A percentile compares a stretch with the other conserved stretches of the same genome.
Evolutionary conservation across 345 rosid species (phyloP).

Genomic region (Adansonia digitata): DNA sequence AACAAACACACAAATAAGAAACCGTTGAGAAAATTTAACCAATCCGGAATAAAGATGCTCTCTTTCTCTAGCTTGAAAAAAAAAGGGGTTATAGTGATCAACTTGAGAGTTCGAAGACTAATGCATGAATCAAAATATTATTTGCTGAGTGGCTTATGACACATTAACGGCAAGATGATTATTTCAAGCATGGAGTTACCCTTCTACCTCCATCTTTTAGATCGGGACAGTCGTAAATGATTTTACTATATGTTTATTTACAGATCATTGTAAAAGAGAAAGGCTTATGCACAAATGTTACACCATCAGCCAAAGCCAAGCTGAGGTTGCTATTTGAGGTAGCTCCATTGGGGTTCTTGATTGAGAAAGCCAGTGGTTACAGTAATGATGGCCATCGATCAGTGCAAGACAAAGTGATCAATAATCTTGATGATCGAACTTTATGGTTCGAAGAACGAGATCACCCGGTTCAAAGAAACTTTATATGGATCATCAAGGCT

Average conservation of each 20-base stretch:
- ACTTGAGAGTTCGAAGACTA: background rate
- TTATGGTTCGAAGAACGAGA: constrained; percentile 92
- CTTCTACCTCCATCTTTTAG: no score
- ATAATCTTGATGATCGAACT: constrained; percentile 73
- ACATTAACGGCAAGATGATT: background rate
- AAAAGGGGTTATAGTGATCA: no score
- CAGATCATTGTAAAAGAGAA: constrained; percentile 95
- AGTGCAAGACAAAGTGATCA: constrained; percentile 62
- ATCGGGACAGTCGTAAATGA: no score
- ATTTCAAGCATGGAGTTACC: background rate
- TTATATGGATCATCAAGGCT: constrained; percentile 81
- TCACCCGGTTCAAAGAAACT: constrained; percentile 83
- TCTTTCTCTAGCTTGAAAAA: no score
- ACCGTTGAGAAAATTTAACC: background rate
- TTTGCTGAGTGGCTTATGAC: background rate
- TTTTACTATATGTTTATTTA: background rate
- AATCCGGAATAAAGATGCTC: background rate
- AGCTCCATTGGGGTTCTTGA: constrained; percentile 68
- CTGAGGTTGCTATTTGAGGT: constrained; percentile 86
- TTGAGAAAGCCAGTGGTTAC: constrained; percentile 84
- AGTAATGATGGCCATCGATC: constrained; percentile 76
- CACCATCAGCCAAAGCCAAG: constrained; percentile 78
- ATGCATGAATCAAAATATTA: background rate
- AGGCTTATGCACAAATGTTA: constrained; percentile 85
- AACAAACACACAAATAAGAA: constrained; percentile 3